Evolutionary conservation across 805 yeast species (phyloP).

Genomic region (Torulaspora gathmanii): DNA sequence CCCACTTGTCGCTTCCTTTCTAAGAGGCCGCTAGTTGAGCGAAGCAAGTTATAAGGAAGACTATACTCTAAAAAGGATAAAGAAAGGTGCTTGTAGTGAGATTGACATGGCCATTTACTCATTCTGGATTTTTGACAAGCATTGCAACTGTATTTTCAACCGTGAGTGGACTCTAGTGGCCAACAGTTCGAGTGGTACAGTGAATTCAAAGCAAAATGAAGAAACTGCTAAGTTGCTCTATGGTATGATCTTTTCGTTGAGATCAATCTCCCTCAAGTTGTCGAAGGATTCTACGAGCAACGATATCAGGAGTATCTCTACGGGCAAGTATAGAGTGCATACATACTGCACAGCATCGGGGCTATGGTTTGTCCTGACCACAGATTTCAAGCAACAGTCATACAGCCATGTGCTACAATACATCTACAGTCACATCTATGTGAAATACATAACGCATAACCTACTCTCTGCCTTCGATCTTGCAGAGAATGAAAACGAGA

Average conservation of each 20-base stretch:
- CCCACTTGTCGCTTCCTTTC: not conserved
- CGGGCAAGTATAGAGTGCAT: constrained; percentile 75
- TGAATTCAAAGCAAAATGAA: constrained; percentile 54
- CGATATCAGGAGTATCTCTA: constrained; percentile 43
- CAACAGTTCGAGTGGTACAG: constrained; percentile 35
- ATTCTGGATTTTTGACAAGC: constrained; percentile 87
- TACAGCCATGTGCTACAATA: constrained; percentile 30
- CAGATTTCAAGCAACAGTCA: constrained; percentile 47
- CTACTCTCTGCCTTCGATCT: constrained; percentile 33
- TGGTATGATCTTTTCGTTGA: constrained; percentile 76
- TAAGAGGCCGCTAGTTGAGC: not conserved
- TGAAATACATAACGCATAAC: constrained; percentile 31
- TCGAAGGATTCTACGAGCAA: constrained; percentile 32
- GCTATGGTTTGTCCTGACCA: constrained; percentile 65
- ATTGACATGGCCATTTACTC: constrained; percentile 59
- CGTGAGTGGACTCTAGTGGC: constrained; percentile 58
- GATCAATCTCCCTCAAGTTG: constrained; percentile 64
- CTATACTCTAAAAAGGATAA: not conserved
- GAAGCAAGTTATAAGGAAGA: not conserved
- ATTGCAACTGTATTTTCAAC: constrained; percentile 81
- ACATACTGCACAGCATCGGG: constrained; percentile 76
- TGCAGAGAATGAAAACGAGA: constrained; percentile 29
- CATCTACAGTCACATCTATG: constrained; percentile 33
- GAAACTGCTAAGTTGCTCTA: constrained; percentile 77
- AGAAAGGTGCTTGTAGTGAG: not conserved